Conservation (phyloP, 306 rosid genomes). For the Pterocarpus santalinus region DNA sequence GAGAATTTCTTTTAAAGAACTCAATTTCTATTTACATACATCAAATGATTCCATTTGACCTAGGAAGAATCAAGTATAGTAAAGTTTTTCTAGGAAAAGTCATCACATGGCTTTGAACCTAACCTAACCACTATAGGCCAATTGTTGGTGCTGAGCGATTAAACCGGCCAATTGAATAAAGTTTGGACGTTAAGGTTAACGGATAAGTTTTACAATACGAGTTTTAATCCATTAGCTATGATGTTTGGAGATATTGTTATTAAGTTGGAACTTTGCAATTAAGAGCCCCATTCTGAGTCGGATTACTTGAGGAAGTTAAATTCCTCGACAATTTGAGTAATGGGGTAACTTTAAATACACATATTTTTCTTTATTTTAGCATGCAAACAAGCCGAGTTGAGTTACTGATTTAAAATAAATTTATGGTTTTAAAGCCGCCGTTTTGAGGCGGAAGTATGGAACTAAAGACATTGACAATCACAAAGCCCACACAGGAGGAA, state of each 20-base stretch:
- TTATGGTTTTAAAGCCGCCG: conserved; percentile 8
- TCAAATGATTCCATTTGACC: conserved; percentile 37
- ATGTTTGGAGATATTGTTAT: neutral
- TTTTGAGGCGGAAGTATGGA: conserved; percentile 10
- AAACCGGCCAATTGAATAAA: neutral
- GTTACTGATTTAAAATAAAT: conserved; percentile 14
- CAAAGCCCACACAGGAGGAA: conserved; percentile 3
- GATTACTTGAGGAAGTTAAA: conserved; percentile 25
- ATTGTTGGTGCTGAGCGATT: neutral
- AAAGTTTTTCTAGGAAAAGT: conserved; percentile 2
- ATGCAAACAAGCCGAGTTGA: neutral
- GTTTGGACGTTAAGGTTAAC: conserved; percentile 9
- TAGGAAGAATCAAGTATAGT: conserved; percentile 26
- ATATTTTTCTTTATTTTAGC: neutral
- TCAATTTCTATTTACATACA: conserved; percentile 28
- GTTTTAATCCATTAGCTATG: conserved; percentile 12
- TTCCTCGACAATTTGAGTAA: neutral
- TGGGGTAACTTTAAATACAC: neutral
- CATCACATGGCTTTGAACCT: conserved; percentile 54
- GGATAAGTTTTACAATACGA: conserved; percentile 17
- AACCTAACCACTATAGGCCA: conserved; percentile 33
- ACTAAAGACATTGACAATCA: conserved; percentile 48
- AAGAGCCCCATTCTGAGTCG: neutral
- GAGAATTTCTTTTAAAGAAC: conserved; percentile 25
- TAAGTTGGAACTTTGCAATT: neutral